Evolutionary conservation across 495 filamentous ascomycete species (phyloP).

Genomic region (Aeminium ludgeri): DNA sequence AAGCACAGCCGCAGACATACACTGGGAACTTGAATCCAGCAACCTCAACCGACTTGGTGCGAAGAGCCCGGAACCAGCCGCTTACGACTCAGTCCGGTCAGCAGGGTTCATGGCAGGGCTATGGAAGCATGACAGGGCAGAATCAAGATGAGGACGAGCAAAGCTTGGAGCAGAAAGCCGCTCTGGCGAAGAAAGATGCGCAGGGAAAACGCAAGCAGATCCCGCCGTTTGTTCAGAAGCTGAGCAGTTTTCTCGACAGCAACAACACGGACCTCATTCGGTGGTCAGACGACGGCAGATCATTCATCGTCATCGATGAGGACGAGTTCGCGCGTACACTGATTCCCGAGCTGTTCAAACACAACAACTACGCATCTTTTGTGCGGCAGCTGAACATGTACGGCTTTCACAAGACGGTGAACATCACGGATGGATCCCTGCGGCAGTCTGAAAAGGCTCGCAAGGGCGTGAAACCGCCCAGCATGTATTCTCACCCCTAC

Average conservation of each 20-base stretch:
- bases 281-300: slow-evolving; percentile 92
- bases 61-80: slow-evolving; percentile 46
- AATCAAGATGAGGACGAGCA: slow-evolving; percentile 47
- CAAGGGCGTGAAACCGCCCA: slow-evolving; percentile 80
- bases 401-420: slow-evolving; percentile 96
- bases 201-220: slow-evolving; percentile 82
- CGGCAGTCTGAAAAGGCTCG: slow-evolving; percentile 66
- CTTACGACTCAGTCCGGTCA: slow-evolving; percentile 32
- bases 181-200: slow-evolving; percentile 63
- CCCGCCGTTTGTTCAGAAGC: slow-evolving; percentile 93
- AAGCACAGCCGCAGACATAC: slow-evolving; percentile 2
- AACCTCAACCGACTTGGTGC: slow-evolving; percentile 46
- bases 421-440: slow-evolving; percentile 93
- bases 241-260: slow-evolving; percentile 90
- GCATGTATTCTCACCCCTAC: slow-evolving; percentile 93
- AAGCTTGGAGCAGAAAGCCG: slow-evolving; percentile 56
- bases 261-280: slow-evolving; percentile 90
- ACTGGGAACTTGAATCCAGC: slow-evolving; percentile 1
- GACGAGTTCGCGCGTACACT: slow-evolving; percentile 97
- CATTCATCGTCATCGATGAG: slow-evolving; percentile 92
- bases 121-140: slow-evolving; percentile 22
- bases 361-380: slow-evolving; percentile 98
- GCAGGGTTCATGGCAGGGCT: slow-evolving; percentile 24
- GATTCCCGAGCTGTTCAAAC: slow-evolving; percentile 96
- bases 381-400: slow-evolving; percentile 99